Percentiles rank a stretch among this genome's conserved stretches.
Evolutionary conservation across 805 yeast genomes (phyloP).

Genomic region (Kurtzmaniella fragi): DNA sequence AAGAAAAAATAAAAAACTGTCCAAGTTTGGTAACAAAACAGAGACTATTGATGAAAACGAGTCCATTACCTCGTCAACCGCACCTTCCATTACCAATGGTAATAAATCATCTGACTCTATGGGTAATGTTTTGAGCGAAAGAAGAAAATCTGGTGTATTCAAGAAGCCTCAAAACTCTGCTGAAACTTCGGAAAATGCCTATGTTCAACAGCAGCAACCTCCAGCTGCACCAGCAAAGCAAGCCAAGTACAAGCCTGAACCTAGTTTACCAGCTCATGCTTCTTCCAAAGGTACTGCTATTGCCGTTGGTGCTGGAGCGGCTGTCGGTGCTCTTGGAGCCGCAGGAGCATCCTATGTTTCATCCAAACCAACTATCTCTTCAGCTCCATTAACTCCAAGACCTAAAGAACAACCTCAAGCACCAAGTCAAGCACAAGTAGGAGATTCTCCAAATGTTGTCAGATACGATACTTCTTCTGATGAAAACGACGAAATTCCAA

Average conservation of each 20-base stretch:
- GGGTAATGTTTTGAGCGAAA: slow-evolving; percentile 2
- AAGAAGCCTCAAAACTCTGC: neutral
- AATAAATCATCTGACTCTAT: slow-evolving; percentile 7
- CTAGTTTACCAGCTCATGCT: neutral
- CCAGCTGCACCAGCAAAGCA: neutral
- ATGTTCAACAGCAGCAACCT: neutral
- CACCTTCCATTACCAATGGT: slow-evolving; percentile 6
- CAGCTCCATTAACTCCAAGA: slow-evolving; percentile 7
- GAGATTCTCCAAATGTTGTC: slow-evolving; percentile 32
- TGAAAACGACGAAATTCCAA: slow-evolving; percentile 21
- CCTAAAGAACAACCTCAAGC: slow-evolving; percentile 23
- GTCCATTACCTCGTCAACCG: slow-evolving; percentile 17
- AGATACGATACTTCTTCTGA: slow-evolving; percentile 27
- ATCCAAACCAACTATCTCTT: slow-evolving; percentile 2
- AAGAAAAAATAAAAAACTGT: slow-evolving; percentile 45
- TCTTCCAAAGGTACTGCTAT: neutral
- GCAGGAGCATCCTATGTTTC: neutral
- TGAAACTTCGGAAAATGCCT: neutral
- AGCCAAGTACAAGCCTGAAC: neutral
- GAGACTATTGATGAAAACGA: slow-evolving; percentile 32
- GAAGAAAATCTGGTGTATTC: neutral
- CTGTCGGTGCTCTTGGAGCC: neutral
- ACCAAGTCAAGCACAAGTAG: slow-evolving; percentile 3
- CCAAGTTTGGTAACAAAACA: slow-evolving; percentile 6
- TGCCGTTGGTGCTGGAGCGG: neutral